A percentile compares a stretch with the other conserved stretches of the same genome.
These are phyloP conservation scores for Fagus crenata DNA, from an alignment of 306 rosid genomes.

Conservation along the genomic window DNA sequence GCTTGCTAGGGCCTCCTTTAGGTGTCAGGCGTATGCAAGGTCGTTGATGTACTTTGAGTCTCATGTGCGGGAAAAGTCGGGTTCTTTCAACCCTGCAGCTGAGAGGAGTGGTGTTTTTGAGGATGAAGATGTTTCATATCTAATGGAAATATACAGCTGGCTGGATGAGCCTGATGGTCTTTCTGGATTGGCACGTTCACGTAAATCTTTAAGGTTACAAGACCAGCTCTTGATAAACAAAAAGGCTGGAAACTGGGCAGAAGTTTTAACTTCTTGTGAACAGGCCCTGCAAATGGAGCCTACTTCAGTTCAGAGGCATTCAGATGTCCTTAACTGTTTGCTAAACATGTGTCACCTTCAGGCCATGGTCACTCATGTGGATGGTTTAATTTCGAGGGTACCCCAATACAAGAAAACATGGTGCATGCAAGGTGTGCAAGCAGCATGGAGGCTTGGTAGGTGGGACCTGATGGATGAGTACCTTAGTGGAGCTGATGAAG, in stretches of 20 bases:
- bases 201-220: constrained; percentile 71
- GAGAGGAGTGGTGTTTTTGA: constrained; percentile 81
- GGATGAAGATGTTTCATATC: constrained; percentile 82
- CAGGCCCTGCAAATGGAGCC: constrained; percentile 98
- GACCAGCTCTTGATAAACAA: constrained; percentile 88
- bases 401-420: constrained; percentile 87
- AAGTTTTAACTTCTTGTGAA: constrained; percentile 88
- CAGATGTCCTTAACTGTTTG: constrained; percentile 91
- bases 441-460: constrained; percentile 99
- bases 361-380: constrained; percentile 97
- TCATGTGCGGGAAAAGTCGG: constrained; percentile 73
- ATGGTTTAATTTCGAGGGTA: constrained; percentile 84
- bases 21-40: constrained; percentile 96
- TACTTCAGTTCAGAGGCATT: constrained; percentile 85
- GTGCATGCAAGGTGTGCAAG: constrained; percentile 99
- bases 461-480: constrained; percentile 99
- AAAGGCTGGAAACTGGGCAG: constrained; percentile 95
- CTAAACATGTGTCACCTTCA: constrained; percentile 98
- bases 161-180: constrained; percentile 97
- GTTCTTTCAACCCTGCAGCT: constrained; percentile 97
- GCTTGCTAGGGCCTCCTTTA: constrained; percentile 89
- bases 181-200: constrained; percentile 78
- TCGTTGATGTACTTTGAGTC: constrained; percentile 95
- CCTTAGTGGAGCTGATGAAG: constrained; percentile 85
- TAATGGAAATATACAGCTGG: constrained; percentile 89